Conservation (phyloP, 75 land plant species). For the Larix kaempferi region DNA sequence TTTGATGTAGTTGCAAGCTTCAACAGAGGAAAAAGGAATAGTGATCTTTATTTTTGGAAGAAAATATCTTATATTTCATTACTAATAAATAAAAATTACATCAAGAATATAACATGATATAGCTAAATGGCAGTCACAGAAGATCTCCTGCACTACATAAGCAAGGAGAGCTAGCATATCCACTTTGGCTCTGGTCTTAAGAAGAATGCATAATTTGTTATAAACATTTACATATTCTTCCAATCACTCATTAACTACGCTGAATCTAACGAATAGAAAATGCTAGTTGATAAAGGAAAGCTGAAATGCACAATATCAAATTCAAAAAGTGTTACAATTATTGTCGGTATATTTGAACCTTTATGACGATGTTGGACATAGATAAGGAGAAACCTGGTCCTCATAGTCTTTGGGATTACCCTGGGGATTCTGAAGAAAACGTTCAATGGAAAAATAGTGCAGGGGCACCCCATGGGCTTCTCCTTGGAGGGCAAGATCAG, state of each 20-base stretch:
- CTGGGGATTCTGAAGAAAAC: constrained; percentile 45
- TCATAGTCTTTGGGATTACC: constrained; percentile 66
- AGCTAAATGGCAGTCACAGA: not conserved
- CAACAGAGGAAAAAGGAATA: too few species aligned
- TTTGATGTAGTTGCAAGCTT: not conserved
- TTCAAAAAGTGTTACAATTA: not conserved
- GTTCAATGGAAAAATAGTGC: constrained; percentile 48
- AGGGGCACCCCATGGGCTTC: constrained; percentile 49
- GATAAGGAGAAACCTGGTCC: constrained; percentile 26
- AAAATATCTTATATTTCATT: not conserved
- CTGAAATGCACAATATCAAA: not conserved
- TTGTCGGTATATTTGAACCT: not conserved
- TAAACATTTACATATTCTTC: not conserved
- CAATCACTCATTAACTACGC: not conserved
- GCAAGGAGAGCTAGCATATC: too few species aligned
- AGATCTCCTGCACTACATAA: not conserved
- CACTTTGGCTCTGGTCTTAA: too few species aligned
- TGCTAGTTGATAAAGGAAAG: not conserved
- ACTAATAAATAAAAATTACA: too few species aligned
- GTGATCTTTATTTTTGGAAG: not conserved
- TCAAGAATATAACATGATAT: too few species aligned
- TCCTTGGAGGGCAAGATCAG: constrained; percentile 61
- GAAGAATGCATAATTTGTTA: too few species aligned
- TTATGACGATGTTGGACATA: not conserved
- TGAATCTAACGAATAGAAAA: not conserved